Conservation (phyloP, 495 filamentous ascomycete genomes). For the Daldinia caldariorum region DNA sequence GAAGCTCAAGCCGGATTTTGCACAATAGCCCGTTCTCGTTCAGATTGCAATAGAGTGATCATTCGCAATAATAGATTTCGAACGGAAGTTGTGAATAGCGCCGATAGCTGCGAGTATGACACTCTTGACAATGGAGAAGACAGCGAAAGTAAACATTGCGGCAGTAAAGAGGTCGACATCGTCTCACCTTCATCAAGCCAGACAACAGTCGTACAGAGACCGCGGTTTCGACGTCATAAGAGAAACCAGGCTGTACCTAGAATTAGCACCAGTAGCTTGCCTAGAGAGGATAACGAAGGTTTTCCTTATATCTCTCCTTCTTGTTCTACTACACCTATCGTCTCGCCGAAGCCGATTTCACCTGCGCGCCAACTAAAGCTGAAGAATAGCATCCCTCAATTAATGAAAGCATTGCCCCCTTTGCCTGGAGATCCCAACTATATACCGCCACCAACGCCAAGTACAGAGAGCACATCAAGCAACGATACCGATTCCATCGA, state of each 20-base stretch:
- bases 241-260: conserved; percentile 42
- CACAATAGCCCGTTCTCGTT: conserved; percentile 20
- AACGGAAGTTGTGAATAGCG: neutral
- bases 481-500: conserved; percentile 42
- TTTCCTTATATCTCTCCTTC: conserved; percentile 43
- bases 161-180: neutral
- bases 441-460: conserved; percentile 33
- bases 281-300: conserved; percentile 43
- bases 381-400: conserved; percentile 60
- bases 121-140: neutral
- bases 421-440: conserved; percentile 49
- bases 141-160: neutral
- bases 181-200: conserved; percentile 4
- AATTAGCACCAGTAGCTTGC: conserved; percentile 45
- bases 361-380: conserved; percentile 57
- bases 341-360: conserved; percentile 59
- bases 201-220: conserved; percentile 3
- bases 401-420: conserved; percentile 62
- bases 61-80: neutral
- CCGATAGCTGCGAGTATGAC: neutral
- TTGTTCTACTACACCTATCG: conserved; percentile 47
- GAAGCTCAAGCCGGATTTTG: conserved; percentile 2
- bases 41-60: conserved; percentile 5
- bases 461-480: conserved; percentile 25
- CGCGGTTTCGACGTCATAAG: conserved; percentile 40